phyloP scores from a whole-genome alignment of 257 asterid genomes.

The Solanum sitiens region DNA sequence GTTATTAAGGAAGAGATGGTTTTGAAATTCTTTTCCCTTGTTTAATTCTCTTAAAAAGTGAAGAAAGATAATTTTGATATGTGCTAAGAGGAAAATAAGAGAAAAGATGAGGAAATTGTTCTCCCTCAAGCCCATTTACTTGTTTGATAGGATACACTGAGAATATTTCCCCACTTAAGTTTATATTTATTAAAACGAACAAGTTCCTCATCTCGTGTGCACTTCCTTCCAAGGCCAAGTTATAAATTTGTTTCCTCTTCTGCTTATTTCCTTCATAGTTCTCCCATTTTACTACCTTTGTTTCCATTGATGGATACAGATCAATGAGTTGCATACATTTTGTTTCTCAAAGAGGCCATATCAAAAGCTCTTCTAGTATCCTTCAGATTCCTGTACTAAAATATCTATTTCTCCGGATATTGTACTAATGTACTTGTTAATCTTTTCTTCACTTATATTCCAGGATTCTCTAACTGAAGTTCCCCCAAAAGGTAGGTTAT shows the following conservation, averaged over 20 bases:
- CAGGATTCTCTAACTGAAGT: constrained; percentile 47
- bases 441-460: constrained; percentile 9
- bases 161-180: not conserved
- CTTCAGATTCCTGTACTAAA: not conserved
- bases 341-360: not conserved
- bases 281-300: not conserved
- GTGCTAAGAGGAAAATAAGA: not conserved
- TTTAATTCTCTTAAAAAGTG: not conserved
- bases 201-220: not conserved
- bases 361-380: not conserved
- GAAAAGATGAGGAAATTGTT: not conserved
- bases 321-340: not conserved
- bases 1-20: not conserved
- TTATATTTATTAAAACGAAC: not conserved
- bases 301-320: not conserved
- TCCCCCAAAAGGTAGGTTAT: constrained; percentile 46
- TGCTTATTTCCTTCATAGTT: not conserved
- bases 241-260: not conserved
- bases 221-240: not conserved
- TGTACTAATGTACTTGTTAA: not conserved
- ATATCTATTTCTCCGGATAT: not conserved
- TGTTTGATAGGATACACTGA: not conserved
- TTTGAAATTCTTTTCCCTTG: not conserved
- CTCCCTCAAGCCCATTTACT: not conserved
- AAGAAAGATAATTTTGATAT: not conserved